Evolutionary conservation across 192 early-diverging fungal genomes (phyloP).

Genomic region (Backusella tarrabulga): DNA sequence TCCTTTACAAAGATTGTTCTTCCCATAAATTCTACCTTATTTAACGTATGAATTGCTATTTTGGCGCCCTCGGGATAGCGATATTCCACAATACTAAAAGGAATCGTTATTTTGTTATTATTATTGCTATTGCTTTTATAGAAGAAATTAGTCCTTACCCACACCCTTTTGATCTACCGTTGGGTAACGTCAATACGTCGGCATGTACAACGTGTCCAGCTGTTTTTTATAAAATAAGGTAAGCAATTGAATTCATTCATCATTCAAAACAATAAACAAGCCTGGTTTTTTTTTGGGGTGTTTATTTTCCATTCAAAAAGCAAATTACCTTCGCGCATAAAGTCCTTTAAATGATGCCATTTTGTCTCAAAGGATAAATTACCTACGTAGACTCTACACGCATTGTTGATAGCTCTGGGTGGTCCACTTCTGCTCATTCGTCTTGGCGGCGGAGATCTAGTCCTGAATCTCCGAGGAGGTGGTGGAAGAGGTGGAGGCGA

Average conservation of each 20-base stretch:
- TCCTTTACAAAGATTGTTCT: constrained; percentile 78
- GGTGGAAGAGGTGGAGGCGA: constrained; percentile 9
- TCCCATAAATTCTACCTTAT: constrained; percentile 69
- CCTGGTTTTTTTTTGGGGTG: background rate
- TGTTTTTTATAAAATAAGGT: constrained; percentile 18
- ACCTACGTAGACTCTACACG: constrained; percentile 80
- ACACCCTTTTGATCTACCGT: constrained; percentile 66
- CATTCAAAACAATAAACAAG: background rate
- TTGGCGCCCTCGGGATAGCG: constrained; percentile 73
- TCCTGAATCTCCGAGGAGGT: constrained; percentile 18
- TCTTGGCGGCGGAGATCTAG: constrained; percentile 22
- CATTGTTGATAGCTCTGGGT: constrained; percentile 31
- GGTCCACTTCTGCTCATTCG: background rate
- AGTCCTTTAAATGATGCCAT: constrained; percentile 80
- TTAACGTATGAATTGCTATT: constrained; percentile 68
- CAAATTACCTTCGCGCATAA: constrained; percentile 68
- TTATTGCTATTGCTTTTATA: background rate
- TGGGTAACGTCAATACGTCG: constrained; percentile 61
- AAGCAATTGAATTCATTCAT: background rate
- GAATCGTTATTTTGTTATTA: constrained; percentile 2
- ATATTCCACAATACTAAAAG: constrained; percentile 74
- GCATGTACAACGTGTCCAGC: constrained; percentile 78
- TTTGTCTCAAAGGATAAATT: constrained; percentile 77
- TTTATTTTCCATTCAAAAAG: background rate
- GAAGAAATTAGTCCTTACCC: constrained; percentile 22